phyloP scores from a whole-genome alignment of 768 basidiomycete genomes.

The Lepiota brunneoincarnata region DNA sequence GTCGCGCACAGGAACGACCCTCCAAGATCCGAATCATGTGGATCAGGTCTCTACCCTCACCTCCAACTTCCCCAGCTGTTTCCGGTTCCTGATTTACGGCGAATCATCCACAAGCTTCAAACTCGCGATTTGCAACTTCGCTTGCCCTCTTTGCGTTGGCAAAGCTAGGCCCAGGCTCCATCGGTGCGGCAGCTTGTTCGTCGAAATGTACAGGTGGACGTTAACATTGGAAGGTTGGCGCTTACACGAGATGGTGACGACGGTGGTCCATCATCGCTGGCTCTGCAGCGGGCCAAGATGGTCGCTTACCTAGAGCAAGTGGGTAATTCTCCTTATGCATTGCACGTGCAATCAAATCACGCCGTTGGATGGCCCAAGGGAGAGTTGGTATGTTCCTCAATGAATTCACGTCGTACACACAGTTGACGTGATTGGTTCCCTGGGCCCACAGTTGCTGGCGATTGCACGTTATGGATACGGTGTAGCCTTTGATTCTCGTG shows the following conservation, averaged over 20 bases:
- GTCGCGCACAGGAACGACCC: not conserved
- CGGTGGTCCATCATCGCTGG: not conserved
- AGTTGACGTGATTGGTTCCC: too few species aligned
- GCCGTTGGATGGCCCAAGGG: too few species aligned
- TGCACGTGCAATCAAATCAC: not conserved
- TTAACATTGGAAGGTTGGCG: not conserved
- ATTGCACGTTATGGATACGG: too few species aligned
- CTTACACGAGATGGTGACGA: not conserved
- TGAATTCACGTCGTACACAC: too few species aligned
- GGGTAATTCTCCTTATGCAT: not conserved
- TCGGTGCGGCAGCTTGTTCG: not conserved
- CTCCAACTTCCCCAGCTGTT: too few species aligned
- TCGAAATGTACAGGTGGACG: not conserved
- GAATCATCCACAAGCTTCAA: not conserved
- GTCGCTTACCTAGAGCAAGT: not conserved
- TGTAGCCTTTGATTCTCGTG: too few species aligned
- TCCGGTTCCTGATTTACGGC: not conserved
- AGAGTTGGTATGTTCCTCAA: too few species aligned
- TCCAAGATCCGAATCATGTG: not conserved
- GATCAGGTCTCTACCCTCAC: not conserved
- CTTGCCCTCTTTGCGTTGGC: not conserved
- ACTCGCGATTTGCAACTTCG: not conserved
- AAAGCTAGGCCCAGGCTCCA: not conserved
- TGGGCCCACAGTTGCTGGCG: too few species aligned
- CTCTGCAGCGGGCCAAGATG: not conserved